Evolutionary conservation across 768 basidiomycete species (phyloP), one percentile per base, ranked within the genome.

Genomic region (Naganishia kalamii): DNA sequence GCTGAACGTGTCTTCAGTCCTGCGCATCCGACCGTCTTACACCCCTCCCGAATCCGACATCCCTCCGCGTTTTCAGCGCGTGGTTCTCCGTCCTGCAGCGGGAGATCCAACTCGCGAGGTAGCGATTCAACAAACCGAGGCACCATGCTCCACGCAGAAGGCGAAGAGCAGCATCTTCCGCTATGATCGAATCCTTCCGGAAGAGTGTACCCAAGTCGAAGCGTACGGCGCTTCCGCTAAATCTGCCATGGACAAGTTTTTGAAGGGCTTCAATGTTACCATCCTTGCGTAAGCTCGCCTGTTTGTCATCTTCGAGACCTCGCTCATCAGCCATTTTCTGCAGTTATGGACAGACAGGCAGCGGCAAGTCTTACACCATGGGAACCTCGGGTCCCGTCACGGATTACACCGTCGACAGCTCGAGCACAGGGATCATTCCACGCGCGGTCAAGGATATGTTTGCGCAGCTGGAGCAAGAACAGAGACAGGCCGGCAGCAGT

Each of bases 191-290:
- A 94, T 99, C 47, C 87, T 96, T 74, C 83, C 85, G 2, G 92
- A 89, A n/a, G 81, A 85, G 30, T 86, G 89, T 37, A 88, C 86
- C 0, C 96, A 99, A 76, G 84, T 87, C 78, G 84, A 86, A 30
- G 84, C 97, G 70, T 99, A 90, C 79, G 87, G 86, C 32, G 83
- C 84, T 6, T 93, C 92, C 40, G 88, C 90, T 12, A 70, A 67
- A 23, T 83, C 87, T 48, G 90, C 90, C 7, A 74, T 78, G 1
- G 76, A 74, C 33, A 74, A 73, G 47, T 78, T 75, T 47, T 51
- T 78, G 21, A 90, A 92, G 73, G 94, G 94, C 4, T 92, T 92
- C 79, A 99, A 99, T 80, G 94, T 93, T 68, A 99, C 96, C 12
- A 88, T 98, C 62, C 85, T 99, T 69, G 96, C 96, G 57, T 99